Evolutionary conservation across 495 filamentous ascomycete genomes (phyloP).

Genomic region (Penicillium pulvis): DNA sequence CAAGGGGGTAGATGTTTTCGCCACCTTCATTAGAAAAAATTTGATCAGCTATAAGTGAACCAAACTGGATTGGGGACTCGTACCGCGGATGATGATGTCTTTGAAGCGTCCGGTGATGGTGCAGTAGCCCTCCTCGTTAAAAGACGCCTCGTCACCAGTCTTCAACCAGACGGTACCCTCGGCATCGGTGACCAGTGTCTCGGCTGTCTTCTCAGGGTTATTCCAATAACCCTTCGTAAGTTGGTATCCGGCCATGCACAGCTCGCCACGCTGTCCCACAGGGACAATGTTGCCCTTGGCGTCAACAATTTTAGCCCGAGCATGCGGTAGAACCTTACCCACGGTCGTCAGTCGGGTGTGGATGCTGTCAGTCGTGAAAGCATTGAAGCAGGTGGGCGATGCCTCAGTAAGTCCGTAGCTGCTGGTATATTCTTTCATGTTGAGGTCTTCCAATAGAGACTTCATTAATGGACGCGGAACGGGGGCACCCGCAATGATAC

Average conservation of each 20-base stretch:
- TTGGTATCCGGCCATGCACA: constrained; percentile 70
- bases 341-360: constrained; percentile 61
- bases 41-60: neutral
- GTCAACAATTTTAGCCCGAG: constrained; percentile 68
- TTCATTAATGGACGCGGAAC: constrained; percentile 68
- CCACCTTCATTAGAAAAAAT: constrained; percentile 42
- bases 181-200: constrained; percentile 60
- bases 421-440: constrained; percentile 69
- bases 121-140: constrained; percentile 64
- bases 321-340: constrained; percentile 67
- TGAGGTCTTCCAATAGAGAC: constrained; percentile 57
- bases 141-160: constrained; percentile 70
- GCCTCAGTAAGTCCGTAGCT: constrained; percentile 76
- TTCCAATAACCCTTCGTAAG: constrained; percentile 71
- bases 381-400: constrained; percentile 71
- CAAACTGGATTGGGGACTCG: neutral
- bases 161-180: constrained; percentile 64
- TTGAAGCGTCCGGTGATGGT: constrained; percentile 75
- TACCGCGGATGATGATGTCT: constrained; percentile 80
- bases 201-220: constrained; percentile 67
- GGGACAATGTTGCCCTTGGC: constrained; percentile 59
- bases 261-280: constrained; percentile 60
- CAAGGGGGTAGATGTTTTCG: constrained; percentile 79
- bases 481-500: constrained; percentile 69
- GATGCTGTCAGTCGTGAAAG: constrained; percentile 64